Base-by-base conservation (phyloP, 2,329 filamentous ascomycete species). In the Thielaviopsis euricoi region DNA sequence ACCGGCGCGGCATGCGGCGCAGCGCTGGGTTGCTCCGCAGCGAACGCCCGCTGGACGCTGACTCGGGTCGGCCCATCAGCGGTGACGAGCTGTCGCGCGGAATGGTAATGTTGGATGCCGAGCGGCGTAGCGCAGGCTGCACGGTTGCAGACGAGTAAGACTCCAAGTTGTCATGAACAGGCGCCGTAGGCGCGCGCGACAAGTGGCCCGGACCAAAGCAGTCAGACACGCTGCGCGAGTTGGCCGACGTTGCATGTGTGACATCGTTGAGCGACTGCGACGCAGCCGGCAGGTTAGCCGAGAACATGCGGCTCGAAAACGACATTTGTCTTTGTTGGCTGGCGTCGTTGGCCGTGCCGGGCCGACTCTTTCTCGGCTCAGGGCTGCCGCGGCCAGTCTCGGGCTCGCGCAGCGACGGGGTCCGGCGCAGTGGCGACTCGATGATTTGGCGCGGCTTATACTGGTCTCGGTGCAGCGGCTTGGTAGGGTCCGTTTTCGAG, bases 1-100 rank as follows among this genome's bases (percentile, higher is more conserved):
- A 72, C 67, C 77, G 78, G 67, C 72, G 76, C 68, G 84, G 82
- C 62, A 80, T 78, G 62, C 87, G 81, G 65, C 89, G 80, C 61
- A 93, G 77, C 53, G 85, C 82, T 62, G 85, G 85, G 60, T 83
- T 71, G 67, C 71, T 66, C 76, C 74, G 69, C 76, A 82, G 63
- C 73, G 64, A 60, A 5, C 54, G 37, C 6, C 57, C 57, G 70
- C 69, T 75, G 73, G 77, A 74, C 73, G 77, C 76, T 58, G 83
- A 87, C 63, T 84, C 79, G 69, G 86, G 79, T 67, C 83, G 77
- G 63, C 69, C 70, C 40, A 74, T 69, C 62, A 76, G 75, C 67
- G 80, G 78, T 3, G 78, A 78, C 52, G 78, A 79, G 58, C 73
- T 71, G 60, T 73, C 67, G 58, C 77, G 72, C 56, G 75, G 70